These are phyloP conservation scores for Trematosphaeria pertusa DNA, from an alignment of 2,329 filamentous ascomycete genomes.

Conservation along the genomic window DNA sequence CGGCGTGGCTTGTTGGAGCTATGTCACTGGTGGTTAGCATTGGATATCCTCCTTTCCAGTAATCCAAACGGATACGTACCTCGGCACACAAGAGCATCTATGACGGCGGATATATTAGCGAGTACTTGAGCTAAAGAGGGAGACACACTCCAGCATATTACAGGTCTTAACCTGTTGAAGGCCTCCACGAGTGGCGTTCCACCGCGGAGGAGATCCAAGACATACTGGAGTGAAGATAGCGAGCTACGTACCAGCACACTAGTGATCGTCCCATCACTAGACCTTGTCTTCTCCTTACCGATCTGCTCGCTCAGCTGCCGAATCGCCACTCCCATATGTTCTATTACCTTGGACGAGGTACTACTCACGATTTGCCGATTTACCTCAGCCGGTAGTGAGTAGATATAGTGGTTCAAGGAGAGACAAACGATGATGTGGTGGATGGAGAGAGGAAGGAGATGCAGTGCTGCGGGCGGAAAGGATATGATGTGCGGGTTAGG, in stretches of 20 bases:
- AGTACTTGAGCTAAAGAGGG: too few species aligned
- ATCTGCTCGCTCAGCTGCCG: conserved; percentile 31
- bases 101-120: too few species aligned
- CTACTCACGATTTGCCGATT: conserved; percentile 12
- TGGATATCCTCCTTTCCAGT: neutral
- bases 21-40: neutral
- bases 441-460: conserved; percentile 36
- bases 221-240: too few species aligned
- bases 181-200: too few species aligned
- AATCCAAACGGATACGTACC: conserved; percentile 21
- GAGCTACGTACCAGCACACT: too few species aligned
- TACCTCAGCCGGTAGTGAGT: conserved; percentile 20
- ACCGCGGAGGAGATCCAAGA: too few species aligned
- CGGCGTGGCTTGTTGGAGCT: conserved; percentile 34
- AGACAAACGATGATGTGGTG: conserved; percentile 38
- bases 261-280: conserved; percentile 32
- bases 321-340: conserved; percentile 39
- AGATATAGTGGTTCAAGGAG: conserved; percentile 32
- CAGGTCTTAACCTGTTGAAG: too few species aligned
- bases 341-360: conserved; percentile 31
- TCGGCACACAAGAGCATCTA: conserved; percentile 41
- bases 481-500: conserved; percentile 35
- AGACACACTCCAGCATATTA: too few species aligned
- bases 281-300: conserved; percentile 29
- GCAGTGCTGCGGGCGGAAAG: conserved; percentile 33